Evolutionary conservation across 208 protist species (phyloP).

Genomic region (Wallacemonas collosoma): DNA sequence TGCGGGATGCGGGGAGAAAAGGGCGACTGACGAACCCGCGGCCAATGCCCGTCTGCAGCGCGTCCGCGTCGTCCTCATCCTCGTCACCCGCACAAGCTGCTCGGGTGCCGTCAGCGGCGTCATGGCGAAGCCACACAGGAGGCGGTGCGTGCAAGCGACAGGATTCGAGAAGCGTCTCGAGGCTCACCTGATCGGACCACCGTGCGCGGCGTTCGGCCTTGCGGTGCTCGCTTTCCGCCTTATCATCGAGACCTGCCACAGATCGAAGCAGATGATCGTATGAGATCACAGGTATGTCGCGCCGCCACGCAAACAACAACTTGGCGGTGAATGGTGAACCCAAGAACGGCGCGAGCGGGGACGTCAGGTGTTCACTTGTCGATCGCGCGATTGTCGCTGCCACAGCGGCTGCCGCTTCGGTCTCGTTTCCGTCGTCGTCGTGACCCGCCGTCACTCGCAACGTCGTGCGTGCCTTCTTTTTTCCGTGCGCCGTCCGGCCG

Average conservation of each 20-base stretch:
- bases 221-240: not conserved
- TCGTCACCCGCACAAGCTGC: not conserved
- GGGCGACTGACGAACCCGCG: not conserved
- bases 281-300: slow-evolving; percentile 68
- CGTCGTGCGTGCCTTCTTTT: not conserved
- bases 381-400: too few relatives aligned
- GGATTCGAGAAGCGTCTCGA: slow-evolving; percentile 39
- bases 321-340: slow-evolving; percentile 40
- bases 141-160: slow-evolving; percentile 25
- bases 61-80: not conserved
- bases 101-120: slow-evolving; percentile 1
- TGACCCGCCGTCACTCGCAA: not conserved
- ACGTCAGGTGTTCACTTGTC: not conserved
- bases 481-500: not conserved
- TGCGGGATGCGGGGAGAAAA: not conserved
- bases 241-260: not conserved
- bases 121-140: not conserved
- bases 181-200: slow-evolving; percentile 25
- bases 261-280: slow-evolving; percentile 48
- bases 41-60: not conserved
- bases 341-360: not conserved
- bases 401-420: not conserved
- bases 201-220: slow-evolving; percentile 2
- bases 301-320: slow-evolving; percentile 62
- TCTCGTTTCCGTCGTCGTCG: not conserved